Conservation (phyloP, 2,329 filamentous ascomycete genomes). For the Fusarium nanum region DNA sequence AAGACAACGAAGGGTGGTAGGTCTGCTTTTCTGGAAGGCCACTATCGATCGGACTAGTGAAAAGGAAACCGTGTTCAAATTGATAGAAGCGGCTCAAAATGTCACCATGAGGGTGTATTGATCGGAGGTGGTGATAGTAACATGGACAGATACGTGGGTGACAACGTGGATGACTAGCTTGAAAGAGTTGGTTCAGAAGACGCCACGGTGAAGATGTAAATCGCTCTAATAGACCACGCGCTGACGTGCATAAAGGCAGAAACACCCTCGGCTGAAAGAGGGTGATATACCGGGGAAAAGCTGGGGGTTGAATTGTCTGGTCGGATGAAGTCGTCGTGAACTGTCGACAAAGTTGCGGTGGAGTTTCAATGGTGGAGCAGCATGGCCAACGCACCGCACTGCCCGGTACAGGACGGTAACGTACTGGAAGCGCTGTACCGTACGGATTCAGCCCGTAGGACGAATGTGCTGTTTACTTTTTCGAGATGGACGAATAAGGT, state of each 20-base stretch:
- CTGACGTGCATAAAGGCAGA: slow-evolving; percentile 46
- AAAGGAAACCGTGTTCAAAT: slow-evolving; percentile 1
- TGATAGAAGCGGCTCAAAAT: not conserved
- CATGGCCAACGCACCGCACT: slow-evolving; percentile 41
- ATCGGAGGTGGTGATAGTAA: slow-evolving; percentile 12
- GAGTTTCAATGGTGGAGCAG: slow-evolving; percentile 38
- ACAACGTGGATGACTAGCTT: slow-evolving; percentile 16
- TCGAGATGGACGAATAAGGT: slow-evolving; percentile 13
- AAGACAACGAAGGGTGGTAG: slow-evolving; percentile 8
- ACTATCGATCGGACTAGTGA: slow-evolving; percentile 5
- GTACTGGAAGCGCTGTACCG: not conserved
- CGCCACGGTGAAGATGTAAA: slow-evolving; percentile 30
- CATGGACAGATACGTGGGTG: slow-evolving; percentile 9
- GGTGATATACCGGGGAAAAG: slow-evolving; percentile 34
- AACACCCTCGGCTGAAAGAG: slow-evolving; percentile 34
- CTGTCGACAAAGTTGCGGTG: slow-evolving; percentile 40
- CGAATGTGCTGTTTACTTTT: slow-evolving; percentile 18
- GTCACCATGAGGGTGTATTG: not conserved
- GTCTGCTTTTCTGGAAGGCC: slow-evolving; percentile 8
- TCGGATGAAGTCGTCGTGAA: slow-evolving; percentile 39
- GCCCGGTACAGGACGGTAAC: not conserved
- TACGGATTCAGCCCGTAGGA: slow-evolving; percentile 14
- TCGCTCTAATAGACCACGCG: slow-evolving; percentile 21
- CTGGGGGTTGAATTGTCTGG: slow-evolving; percentile 2
- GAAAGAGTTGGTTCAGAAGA: slow-evolving; percentile 19